Conservation (phyloP, 2,329 filamentous ascomycete species). For the Mycosphaerella sp. region DNA sequence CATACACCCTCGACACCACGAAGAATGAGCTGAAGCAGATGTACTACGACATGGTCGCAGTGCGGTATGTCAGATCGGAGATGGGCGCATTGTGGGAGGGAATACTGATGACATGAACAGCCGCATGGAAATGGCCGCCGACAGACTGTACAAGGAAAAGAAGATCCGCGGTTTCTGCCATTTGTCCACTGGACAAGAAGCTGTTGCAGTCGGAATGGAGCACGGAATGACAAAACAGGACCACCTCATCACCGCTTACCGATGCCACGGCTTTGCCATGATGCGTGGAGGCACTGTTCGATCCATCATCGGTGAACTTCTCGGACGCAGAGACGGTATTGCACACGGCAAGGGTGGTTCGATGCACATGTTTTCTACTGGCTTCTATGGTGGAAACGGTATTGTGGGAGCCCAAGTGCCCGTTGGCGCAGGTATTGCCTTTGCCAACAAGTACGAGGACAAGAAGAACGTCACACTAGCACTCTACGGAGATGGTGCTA, state of each 20-base stretch:
- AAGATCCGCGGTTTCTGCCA: constrained; percentile 99
- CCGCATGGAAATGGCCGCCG: constrained; percentile 99
- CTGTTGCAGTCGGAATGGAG: constrained; percentile 94
- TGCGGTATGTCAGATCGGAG: constrained; percentile 59
- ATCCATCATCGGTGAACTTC: constrained; percentile 90
- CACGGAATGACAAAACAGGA: constrained; percentile 87
- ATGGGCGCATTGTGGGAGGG: neutral
- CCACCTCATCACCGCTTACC: constrained; percentile 95
- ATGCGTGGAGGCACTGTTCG: constrained; percentile 91
- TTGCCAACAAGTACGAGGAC: constrained; percentile 89
- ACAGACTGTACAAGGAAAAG: constrained; percentile 99
- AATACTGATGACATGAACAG: constrained; percentile 44
- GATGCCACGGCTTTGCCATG: constrained; percentile 95
- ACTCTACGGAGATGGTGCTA: constrained; percentile 95
- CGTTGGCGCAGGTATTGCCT: constrained; percentile 91
- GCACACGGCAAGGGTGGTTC: constrained; percentile 98
- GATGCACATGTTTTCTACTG: constrained; percentile 99
- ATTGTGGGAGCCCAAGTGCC: constrained; percentile 98
- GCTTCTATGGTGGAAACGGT: constrained; percentile 98
- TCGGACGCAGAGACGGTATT: constrained; percentile 92
- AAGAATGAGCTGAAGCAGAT: constrained; percentile 99
- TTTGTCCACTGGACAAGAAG: constrained; percentile 95
- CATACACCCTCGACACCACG: constrained; percentile 86
- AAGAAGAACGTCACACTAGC: constrained; percentile 81
- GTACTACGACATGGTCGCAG: constrained; percentile 95